Evolutionary conservation across 495 filamentous ascomycete species (phyloP).

Genomic region (Penicillium tannophilum): DNA sequence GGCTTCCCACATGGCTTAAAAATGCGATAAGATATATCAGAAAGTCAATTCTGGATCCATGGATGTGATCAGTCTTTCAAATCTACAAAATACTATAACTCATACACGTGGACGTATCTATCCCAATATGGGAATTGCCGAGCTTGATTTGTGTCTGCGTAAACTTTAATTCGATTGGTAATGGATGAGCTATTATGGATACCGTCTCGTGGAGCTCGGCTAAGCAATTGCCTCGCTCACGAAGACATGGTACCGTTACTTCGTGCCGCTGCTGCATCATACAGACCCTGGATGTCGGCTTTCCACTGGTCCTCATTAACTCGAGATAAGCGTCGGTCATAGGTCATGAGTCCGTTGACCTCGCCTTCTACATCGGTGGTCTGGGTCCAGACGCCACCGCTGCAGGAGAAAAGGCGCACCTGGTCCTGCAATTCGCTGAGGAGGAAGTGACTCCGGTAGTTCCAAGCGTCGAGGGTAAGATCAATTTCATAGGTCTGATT

Average conservation of each 20-base stretch:
- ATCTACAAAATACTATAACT: neutral
- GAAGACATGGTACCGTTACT: conserved; percentile 17
- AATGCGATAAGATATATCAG: conserved; percentile 8
- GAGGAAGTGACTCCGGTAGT: conserved; percentile 58
- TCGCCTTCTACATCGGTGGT: conserved; percentile 76
- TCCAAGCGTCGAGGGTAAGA: conserved; percentile 58
- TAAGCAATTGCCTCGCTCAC: neutral
- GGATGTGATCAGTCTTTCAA: neutral
- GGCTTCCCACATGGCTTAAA: neutral
- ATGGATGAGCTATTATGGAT: neutral
- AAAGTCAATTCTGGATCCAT: neutral
- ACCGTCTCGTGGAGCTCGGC: neutral
- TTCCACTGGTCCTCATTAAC: conserved; percentile 61
- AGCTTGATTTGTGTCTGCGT: no score
- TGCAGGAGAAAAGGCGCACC: conserved; percentile 57
- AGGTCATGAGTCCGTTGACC: conserved; percentile 69
- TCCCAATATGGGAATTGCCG: no score
- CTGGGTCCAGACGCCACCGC: conserved; percentile 64
- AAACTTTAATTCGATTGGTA: neutral
- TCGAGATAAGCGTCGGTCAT: conserved; percentile 59
- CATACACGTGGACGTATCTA: neutral
- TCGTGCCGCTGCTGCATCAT: conserved; percentile 49
- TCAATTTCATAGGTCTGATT: conserved; percentile 69
- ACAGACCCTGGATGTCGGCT: conserved; percentile 59
- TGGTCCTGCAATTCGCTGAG: conserved; percentile 61